phyloP scores from a whole-genome alignment of 1,139 yeast genomes.

The Magnusiomyces clavatus region DNA sequence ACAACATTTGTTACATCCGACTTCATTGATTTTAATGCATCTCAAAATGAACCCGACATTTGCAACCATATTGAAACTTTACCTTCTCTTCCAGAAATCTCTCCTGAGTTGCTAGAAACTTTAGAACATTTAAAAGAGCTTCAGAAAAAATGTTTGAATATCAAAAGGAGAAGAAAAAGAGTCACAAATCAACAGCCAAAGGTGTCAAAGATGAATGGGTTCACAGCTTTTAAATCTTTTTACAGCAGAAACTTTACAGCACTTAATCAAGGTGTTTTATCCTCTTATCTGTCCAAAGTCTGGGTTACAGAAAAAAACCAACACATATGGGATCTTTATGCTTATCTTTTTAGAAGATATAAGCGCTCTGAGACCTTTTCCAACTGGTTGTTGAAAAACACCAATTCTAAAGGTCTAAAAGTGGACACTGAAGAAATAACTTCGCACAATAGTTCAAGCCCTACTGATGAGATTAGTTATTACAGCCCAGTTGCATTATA shows the following conservation, averaged over 20 bases:
- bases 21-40: slow-evolving; percentile 8
- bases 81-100: slow-evolving; percentile 10
- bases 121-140: slow-evolving; percentile 5
- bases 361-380: slow-evolving; percentile 8
- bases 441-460: background rate
- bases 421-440: background rate
- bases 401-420: background rate
- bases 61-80: slow-evolving; percentile 9
- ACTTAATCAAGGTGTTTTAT: slow-evolving; percentile 9
- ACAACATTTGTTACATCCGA: background rate
- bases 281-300: slow-evolving; percentile 10
- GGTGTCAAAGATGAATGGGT: slow-evolving; percentile 11
- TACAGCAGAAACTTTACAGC: slow-evolving; percentile 6
- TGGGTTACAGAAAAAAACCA: slow-evolving; percentile 11
- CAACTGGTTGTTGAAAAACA: slow-evolving; percentile 7
- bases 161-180: background rate
- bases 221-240: slow-evolving; percentile 13
- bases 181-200: background rate
- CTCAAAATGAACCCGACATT: slow-evolving; percentile 7
- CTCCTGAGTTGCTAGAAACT: slow-evolving; percentile 5
- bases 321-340: slow-evolving; percentile 12
- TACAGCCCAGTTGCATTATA: too few relatives aligned
- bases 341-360: slow-evolving; percentile 9
- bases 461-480: too few relatives aligned
- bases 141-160: background rate